Evolutionary conservation across 2,329 filamentous ascomycete genomes (phyloP).

Genomic region (Xylariales sp.): DNA sequence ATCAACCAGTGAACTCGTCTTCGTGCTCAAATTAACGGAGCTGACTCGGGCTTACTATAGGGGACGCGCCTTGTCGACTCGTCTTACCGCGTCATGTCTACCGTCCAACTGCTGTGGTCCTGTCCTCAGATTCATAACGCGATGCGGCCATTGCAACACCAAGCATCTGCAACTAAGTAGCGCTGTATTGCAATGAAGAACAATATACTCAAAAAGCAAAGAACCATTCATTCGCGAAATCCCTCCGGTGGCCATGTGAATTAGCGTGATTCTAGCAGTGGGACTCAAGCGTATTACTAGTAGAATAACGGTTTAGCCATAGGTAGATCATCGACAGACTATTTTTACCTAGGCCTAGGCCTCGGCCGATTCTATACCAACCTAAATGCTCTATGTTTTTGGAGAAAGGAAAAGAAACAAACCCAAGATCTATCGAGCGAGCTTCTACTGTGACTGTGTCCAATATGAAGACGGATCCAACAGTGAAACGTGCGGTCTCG

Average conservation of each 20-base stretch:
- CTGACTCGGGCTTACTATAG: conserved; percentile 15
- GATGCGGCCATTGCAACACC: not conserved
- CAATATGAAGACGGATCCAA: not conserved
- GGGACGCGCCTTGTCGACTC: conserved; percentile 2
- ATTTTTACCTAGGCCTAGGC: not conserved
- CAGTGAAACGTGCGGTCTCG: not conserved
- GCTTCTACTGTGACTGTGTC: not conserved
- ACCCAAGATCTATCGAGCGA: not conserved
- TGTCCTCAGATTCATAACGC: not conserved
- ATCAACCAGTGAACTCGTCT: not conserved
- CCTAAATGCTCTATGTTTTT: not conserved
- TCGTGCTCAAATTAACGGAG: not conserved
- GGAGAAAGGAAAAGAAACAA: not conserved
- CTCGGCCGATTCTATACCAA: not conserved
- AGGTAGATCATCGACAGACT: not conserved
- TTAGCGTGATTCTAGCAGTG: not conserved
- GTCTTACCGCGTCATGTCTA: conserved; percentile 16
- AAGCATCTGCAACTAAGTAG: not conserved
- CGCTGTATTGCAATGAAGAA: not conserved
- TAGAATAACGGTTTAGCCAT: not conserved
- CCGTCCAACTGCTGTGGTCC: conserved; percentile 1
- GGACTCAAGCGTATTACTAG: not conserved
- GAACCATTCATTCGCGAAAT: not conserved
- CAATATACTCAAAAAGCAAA: not conserved
- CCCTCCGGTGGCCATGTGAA: not conserved